Base-by-base conservation (phyloP, 805 yeast genomes). In the Lipomyces yamadae region DNA sequence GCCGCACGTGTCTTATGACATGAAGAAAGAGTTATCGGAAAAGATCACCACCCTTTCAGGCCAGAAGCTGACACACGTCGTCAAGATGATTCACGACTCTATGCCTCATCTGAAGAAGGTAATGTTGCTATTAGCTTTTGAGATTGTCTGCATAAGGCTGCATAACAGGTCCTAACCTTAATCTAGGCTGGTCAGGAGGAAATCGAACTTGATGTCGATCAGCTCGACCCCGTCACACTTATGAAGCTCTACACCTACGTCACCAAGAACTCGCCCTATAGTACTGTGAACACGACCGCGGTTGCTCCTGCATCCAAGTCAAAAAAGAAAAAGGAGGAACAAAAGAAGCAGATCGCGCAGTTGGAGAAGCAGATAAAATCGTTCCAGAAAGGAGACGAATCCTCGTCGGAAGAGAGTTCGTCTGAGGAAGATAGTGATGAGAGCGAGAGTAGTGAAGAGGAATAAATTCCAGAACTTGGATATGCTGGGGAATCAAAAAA, bases 171-270 rank as follows among this genome's bases (percentile, higher is more conserved):
- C 3, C 24, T 24, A 15, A 42, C 15, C 48, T 3, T 8, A 52
- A 11, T 52, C 10, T 34, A 52, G 55, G 55, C 68, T 4, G 69
- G 68, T 37, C 61, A 63, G 73, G 98, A 94, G 65, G 98, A 95
- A 81, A 95, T 95, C 68, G 99, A 95, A 81, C 84, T 95, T 67
- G 99, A 95, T 78, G 90, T 95, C 88, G 98, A 95, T 76, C 89
- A 89, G 78, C 83, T 95, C 72, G 97, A 91, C 74, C 92, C 91
- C 71, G 81, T 85, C 54, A 93, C 98, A 1, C 84, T 94, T 63
- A 80, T 91, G 76, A 90, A 91, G 75, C 81, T 95, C 70, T 94
- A 92, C 82, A 88, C 89, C 76, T 90, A 89, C 73, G 92, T 95
- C 72, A 90, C 89, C 68, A 81, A 82, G 77, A 81, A 81, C 68